Conservation (phyloP, 768 basidiomycete genomes). For the Russula sp. region DNA sequence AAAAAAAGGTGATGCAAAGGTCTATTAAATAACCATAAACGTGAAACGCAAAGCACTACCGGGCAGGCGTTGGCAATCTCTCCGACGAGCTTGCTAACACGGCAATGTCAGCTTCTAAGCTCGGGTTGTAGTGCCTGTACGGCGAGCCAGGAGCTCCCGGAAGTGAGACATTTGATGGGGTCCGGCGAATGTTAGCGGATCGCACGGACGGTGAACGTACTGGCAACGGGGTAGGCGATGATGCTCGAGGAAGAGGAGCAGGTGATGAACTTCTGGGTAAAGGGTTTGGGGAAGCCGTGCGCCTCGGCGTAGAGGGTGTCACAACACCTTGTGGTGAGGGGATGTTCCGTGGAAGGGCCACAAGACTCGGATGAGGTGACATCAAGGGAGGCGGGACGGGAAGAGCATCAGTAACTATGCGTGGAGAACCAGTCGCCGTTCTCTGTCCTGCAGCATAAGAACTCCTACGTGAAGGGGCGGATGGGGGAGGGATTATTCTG, state of each 20-base stretch:
- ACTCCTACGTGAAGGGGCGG: not conserved
- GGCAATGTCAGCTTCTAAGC: slow-evolving; percentile 18
- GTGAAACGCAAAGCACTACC: not conserved
- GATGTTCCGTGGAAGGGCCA: not conserved
- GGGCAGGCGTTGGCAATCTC: not conserved
- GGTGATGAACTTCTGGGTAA: slow-evolving; percentile 15
- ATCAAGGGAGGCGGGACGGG: slow-evolving; percentile 15
- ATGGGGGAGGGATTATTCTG: not conserved
- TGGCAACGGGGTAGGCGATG: slow-evolving; percentile 15
- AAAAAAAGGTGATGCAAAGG: not conserved
- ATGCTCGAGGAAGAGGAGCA: slow-evolving; percentile 14
- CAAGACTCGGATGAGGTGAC: slow-evolving; percentile 14
- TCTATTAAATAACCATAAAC: slow-evolving; percentile 1
- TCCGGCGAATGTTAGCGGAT: slow-evolving; percentile 1
- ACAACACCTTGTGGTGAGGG: slow-evolving; percentile 1
- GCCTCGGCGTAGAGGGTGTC: slow-evolving; percentile 1
- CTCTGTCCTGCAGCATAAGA: not conserved
- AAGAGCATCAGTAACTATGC: slow-evolving; percentile 7
- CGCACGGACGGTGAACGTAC: slow-evolving; percentile 19
- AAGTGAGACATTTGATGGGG: slow-evolving; percentile 15
- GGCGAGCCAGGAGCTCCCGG: slow-evolving; percentile 21
- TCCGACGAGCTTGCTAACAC: slow-evolving; percentile 16
- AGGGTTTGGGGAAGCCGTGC: slow-evolving; percentile 12
- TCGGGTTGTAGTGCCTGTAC: slow-evolving; percentile 20
- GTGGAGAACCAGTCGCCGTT: not conserved